phyloP scores from a whole-genome alignment of 2,329 filamentous ascomycete species.

The Exophiala lecanii-corni region DNA sequence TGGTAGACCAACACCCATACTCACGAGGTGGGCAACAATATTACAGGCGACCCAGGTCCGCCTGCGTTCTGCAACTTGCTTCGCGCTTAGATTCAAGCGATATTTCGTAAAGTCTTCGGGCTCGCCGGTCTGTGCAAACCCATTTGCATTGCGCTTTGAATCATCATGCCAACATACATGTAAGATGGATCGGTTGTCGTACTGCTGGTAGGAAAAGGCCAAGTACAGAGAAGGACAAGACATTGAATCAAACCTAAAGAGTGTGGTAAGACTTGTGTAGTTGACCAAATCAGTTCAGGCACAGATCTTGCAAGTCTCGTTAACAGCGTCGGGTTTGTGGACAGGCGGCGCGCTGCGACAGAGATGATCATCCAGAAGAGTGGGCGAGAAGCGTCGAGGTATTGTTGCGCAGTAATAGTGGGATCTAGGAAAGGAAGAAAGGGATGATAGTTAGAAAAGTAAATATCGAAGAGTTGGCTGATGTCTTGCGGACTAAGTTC shows the following conservation, averaged over 20 bases:
- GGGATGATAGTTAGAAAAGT: conserved; percentile 59
- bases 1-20: conserved; percentile 9
- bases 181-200: conserved; percentile 61
- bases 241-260: conserved; percentile 61
- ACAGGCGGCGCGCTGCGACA: conserved; percentile 56
- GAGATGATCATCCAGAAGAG: conserved; percentile 63
- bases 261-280: conserved; percentile 55
- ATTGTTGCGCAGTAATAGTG: conserved; percentile 49
- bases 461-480: conserved; percentile 46
- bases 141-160: conserved; percentile 61
- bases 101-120: conserved; percentile 51
- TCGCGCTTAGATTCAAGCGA: conserved; percentile 50
- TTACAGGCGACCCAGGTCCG: conserved; percentile 65
- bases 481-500: conserved; percentile 3
- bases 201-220: conserved; percentile 59
- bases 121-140: conserved; percentile 60
- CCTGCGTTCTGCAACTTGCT: conserved; percentile 58
- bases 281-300: conserved; percentile 57
- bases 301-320: conserved; percentile 48
- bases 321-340: conserved; percentile 49
- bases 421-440: conserved; percentile 60
- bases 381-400: conserved; percentile 52
- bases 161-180: conserved; percentile 61
- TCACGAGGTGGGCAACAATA: conserved; percentile 52
- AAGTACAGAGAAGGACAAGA: conserved; percentile 57